Conservation (phyloP, 2,329 filamentous ascomycete species). For the Aspergillus vadensis region DNA sequence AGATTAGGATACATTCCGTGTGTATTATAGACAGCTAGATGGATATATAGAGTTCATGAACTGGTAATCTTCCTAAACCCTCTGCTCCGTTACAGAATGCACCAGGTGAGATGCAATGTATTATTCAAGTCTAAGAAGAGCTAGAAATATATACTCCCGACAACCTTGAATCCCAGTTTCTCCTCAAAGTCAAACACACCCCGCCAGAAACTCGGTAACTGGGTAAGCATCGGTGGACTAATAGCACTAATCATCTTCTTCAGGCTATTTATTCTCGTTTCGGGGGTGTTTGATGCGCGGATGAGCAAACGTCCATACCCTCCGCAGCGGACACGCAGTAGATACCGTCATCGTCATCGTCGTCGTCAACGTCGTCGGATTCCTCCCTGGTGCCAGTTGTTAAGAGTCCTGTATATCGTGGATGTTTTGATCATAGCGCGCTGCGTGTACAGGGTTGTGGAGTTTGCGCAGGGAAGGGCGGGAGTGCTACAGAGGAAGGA, state of each 20-base stretch:
- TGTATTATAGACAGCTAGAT: background rate
- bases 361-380: too few species aligned
- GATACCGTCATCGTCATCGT: background rate
- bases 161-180: too few species aligned
- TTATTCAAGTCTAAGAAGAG: too few species aligned
- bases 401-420: background rate
- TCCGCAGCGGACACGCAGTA: background rate
- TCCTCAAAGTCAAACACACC: too few species aligned
- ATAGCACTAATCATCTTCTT: background rate
- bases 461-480: background rate
- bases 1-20: background rate
- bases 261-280: background rate
- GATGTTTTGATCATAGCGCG: background rate
- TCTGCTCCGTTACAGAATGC: too few species aligned
- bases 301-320: background rate
- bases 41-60: background rate
- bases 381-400: background rate
- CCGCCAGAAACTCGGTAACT: background rate
- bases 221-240: background rate
- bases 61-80: too few species aligned
- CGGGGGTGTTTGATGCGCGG: background rate
- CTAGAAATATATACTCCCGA: too few species aligned
- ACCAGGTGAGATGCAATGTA: too few species aligned
- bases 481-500: background rate
- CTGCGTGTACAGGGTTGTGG: background rate